These are phyloP conservation scores for Emydomyces testavorans DNA, from an alignment of 2,329 filamentous ascomycete genomes.

Conservation along the genomic window DNA sequence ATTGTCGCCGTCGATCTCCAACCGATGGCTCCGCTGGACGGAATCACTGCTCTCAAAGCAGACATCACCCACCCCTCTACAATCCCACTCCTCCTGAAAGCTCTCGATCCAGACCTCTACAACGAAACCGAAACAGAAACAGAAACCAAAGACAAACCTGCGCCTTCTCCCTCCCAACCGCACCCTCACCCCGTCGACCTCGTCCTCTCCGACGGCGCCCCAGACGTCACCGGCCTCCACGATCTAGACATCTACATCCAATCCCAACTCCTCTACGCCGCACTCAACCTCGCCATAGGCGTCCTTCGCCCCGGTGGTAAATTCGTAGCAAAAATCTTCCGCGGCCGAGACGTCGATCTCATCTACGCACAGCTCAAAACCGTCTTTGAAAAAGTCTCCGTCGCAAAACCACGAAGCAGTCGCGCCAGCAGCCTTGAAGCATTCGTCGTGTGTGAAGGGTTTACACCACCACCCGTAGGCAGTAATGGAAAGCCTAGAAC, in stretches of 20 bases:
- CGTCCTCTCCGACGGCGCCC: slow-evolving; percentile 88
- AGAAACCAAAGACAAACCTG: slow-evolving; percentile 25
- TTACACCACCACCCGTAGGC: slow-evolving; percentile 45
- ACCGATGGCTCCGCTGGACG: slow-evolving; percentile 85
- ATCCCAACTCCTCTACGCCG: slow-evolving; percentile 85
- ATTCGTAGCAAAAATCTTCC: slow-evolving; percentile 97
- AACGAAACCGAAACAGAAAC: slow-evolving; percentile 31
- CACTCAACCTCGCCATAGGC: slow-evolving; percentile 83
- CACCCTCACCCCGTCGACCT: slow-evolving; percentile 75
- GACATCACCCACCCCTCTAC: slow-evolving; percentile 97
- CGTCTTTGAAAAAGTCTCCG: slow-evolving; percentile 75
- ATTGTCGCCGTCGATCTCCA: slow-evolving; percentile 95
- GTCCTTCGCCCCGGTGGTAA: slow-evolving; percentile 86
- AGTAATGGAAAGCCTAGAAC: slow-evolving; percentile 14
- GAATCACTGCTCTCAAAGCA: slow-evolving; percentile 81
- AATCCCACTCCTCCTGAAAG: slow-evolving; percentile 73
- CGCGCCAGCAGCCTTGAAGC: slow-evolving; percentile 95
- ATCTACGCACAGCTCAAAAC: slow-evolving; percentile 88
- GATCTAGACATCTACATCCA: slow-evolving; percentile 98
- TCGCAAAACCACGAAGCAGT: slow-evolving; percentile 87
- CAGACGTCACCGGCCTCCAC: slow-evolving; percentile 91
- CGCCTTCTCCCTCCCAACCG: slow-evolving; percentile 28
- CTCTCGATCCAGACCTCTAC: slow-evolving; percentile 63
- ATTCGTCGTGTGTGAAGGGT: slow-evolving; percentile 90
- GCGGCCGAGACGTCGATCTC: slow-evolving; percentile 87